Evolutionary conservation across 176 grass and related monocot genomes (phyloP), one percentile per base, ranked within the genome.

Genomic region (Cymbopogon citratus): DNA sequence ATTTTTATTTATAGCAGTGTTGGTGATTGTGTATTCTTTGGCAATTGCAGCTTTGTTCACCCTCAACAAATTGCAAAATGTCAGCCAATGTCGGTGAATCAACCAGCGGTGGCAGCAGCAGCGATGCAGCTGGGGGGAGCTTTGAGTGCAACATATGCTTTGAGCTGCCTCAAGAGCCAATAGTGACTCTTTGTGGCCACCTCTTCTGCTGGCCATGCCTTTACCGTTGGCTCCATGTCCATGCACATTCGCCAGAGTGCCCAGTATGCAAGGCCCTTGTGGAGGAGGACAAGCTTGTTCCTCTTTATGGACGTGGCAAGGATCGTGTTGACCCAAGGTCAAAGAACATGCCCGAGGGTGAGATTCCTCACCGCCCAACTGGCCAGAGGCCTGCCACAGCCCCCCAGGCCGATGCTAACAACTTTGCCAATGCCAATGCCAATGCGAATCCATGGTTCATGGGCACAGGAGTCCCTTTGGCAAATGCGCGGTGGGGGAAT

Each of bases 111-210:
- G 83, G 83, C 56, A 81, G 84, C 86, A 91, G 68, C 44, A 63
- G 77, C 3, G 84, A 83, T 52, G 63, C 84, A 19, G 83, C 87
- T 71, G 74, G 84, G 0, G 92, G 88, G 7, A 90, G 86, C 74
- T 98, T 98, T 12, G 90, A 94, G 63, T 94, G 95, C 76, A 98
- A 98, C 74, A 98, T 98, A 49, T 98, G 95, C 86, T 98, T 98
- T 52, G 95, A 98, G 81, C 57, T 93, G 31, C 90, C 95, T 16
- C 95, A 94, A 51, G 95, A 98, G 31, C 95, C 95, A 11, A 86
- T 98, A 45, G 92, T 98, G 15, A 98, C 95, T 28, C 88, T 98
- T 21, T 98, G 95, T 12, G 92, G 95, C 5, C 95, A 98, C 76
- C 88, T 98, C 23, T 98, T 92, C 72, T 98, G 95, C 71, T 98